Conservation (phyloP, 2,329 filamentous ascomycete species). For the Dothidotthia symphoricarpi region DNA sequence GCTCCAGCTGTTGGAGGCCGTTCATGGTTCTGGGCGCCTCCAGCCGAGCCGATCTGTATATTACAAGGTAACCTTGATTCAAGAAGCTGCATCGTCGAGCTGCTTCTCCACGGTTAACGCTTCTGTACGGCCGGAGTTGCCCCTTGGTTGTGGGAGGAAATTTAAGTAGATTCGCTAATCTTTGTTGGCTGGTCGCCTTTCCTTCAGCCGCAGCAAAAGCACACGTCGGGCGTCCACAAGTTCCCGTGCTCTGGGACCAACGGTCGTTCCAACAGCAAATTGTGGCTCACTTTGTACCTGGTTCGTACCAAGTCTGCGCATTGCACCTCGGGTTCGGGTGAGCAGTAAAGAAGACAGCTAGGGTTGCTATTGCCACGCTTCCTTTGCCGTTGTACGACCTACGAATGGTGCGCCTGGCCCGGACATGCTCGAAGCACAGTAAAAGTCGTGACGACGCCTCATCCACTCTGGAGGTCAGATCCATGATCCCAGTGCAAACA, state of each 20-base stretch:
- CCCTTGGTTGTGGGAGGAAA: slow-evolving; percentile 6
- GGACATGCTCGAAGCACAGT: slow-evolving; percentile 13
- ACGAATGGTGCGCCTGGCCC: slow-evolving; percentile 7
- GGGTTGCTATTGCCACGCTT: slow-evolving; percentile 4
- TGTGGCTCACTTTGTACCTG: slow-evolving; percentile 35
- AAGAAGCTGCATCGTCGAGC: slow-evolving; percentile 12
- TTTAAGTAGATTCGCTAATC: no score
- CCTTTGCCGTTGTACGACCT: slow-evolving; percentile 8
- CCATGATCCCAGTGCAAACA: slow-evolving; percentile 11
- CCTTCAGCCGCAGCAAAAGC: slow-evolving; percentile 30
- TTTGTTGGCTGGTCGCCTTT: slow-evolving; percentile 10
- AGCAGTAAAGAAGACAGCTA: slow-evolving; percentile 3
- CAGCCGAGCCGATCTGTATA: background rate
- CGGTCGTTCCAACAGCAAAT: slow-evolving; percentile 37
- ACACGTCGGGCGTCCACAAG: slow-evolving; percentile 13
- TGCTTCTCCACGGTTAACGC: slow-evolving; percentile 17
- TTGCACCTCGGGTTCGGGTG: slow-evolving; percentile 13
- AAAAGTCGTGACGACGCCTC: slow-evolving; percentile 11
- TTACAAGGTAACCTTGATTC: slow-evolving; percentile 1
- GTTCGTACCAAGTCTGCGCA: slow-evolving; percentile 21
- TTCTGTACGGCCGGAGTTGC: slow-evolving; percentile 2
- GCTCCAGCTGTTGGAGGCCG: background rate
- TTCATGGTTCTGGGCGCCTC: slow-evolving; percentile 3
- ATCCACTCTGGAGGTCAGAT: slow-evolving; percentile 13
- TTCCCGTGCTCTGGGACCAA: slow-evolving; percentile 38